A percentile compares a stretch with the other conserved stretches of the same genome.
Evolutionary conservation across 148 eudicot species (phyloP).

Genomic region (Suaeda aralocaspica): DNA sequence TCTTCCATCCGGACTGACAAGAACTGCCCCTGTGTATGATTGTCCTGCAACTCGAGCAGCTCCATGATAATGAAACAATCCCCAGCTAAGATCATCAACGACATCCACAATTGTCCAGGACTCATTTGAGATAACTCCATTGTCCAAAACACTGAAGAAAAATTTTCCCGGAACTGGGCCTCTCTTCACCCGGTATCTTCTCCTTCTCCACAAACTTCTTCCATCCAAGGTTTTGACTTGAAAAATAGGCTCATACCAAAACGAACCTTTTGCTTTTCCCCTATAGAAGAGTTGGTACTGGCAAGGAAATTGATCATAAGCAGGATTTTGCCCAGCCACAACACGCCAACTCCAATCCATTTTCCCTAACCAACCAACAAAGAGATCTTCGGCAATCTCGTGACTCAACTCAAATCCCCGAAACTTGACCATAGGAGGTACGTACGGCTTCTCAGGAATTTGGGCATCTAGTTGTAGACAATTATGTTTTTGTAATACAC

Average conservation of each 20-base stretch:
- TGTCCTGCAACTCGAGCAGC: conserved; percentile 98
- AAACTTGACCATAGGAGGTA: conserved; percentile 62
- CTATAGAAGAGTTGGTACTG: conserved; percentile 91
- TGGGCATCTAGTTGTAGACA: conserved; percentile 77
- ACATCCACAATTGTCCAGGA: conserved; percentile 95
- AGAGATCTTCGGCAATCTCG: conserved; percentile 86
- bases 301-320: conserved; percentile 93
- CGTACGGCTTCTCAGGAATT: conserved; percentile 70
- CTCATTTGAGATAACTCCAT: conserved; percentile 95
- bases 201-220: conserved; percentile 73
- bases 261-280: conserved; percentile 90
- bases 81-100: conserved; percentile 84
- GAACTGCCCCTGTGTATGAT: conserved; percentile 88
- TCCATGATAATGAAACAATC: conserved; percentile 96
- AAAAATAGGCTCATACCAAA: conserved; percentile 95
- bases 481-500: conserved; percentile 87
- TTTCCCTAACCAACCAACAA: conserved; percentile 83
- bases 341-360: conserved; percentile 99
- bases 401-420: conserved; percentile 48
- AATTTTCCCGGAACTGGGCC: conserved; percentile 67
- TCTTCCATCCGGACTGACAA: conserved; percentile 73
- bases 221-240: conserved; percentile 86
- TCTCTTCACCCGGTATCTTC: conserved; percentile 81
- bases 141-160: conserved; percentile 85
- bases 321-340: conserved; percentile 93